Evolutionary conservation across 345 rosid species (phyloP).

Genomic region (Moricandia moricandioides): DNA sequence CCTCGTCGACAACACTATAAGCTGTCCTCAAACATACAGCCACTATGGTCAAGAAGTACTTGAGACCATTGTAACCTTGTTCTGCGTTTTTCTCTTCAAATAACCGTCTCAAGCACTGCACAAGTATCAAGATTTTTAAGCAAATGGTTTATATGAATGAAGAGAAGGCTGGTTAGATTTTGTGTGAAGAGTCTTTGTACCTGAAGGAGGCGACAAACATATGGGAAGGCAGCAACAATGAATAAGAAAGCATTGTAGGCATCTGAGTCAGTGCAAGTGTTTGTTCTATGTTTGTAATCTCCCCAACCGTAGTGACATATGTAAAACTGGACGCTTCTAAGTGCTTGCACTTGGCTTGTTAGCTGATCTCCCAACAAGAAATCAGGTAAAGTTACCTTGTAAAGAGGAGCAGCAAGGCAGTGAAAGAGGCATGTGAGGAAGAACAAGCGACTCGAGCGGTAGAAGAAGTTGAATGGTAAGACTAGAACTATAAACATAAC

Average conservation of each 20-base stretch:
- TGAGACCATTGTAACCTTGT: constrained; percentile 62
- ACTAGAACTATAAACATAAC: constrained; percentile 26
- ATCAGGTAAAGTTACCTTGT: constrained; percentile 57
- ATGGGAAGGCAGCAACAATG: constrained; percentile 62
- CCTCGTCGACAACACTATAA: constrained; percentile 38
- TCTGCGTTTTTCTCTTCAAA: constrained; percentile 54
- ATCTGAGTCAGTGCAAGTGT: constrained; percentile 37
- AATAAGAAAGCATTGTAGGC: constrained; percentile 47
- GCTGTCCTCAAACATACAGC: constrained; percentile 65
- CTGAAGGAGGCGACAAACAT: constrained; percentile 57
- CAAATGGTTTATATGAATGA: not conserved
- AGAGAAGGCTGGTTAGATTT: not conserved
- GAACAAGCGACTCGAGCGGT: constrained; percentile 39
- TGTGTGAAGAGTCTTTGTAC: constrained; percentile 20
- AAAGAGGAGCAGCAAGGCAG: constrained; percentile 30
- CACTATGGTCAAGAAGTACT: constrained; percentile 55
- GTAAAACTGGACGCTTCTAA: constrained; percentile 69
- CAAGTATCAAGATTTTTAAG: not conserved
- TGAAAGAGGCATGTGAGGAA: constrained; percentile 40
- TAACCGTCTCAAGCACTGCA: constrained; percentile 59
- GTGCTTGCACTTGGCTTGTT: constrained; percentile 76
- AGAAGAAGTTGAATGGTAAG: constrained; percentile 38
- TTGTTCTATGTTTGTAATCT: constrained; percentile 42
- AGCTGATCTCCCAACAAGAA: constrained; percentile 66
- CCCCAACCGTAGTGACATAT: constrained; percentile 76